Conservation (phyloP, 306 rosid species). For the Glycine latifolia region DNA sequence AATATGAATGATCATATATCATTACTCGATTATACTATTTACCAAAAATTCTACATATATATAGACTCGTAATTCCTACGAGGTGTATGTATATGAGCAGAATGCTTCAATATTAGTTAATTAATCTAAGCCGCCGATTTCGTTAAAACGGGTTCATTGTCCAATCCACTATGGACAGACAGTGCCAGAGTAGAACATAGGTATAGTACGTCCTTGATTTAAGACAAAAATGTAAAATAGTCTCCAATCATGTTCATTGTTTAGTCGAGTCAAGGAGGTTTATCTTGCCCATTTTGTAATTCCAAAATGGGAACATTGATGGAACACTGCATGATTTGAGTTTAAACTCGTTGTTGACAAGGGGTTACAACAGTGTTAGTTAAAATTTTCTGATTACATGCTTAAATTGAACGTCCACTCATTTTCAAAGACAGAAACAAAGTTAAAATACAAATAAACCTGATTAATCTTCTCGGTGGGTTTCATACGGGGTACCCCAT, state of each 20-base stretch:
- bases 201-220: slow-evolving; percentile 31
- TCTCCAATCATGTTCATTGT: slow-evolving; percentile 60
- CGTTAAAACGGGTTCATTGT: slow-evolving; percentile 26
- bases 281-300: slow-evolving; percentile 56
- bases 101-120: slow-evolving; percentile 5
- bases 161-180: slow-evolving; percentile 47
- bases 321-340: slow-evolving; percentile 55
- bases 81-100: slow-evolving; percentile 16
- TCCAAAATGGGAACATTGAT: slow-evolving; percentile 63
- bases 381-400: slow-evolving; percentile 55
- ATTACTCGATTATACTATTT: neutral
- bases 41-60: neutral
- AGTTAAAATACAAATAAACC: slow-evolving; percentile 9
- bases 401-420: slow-evolving; percentile 43
- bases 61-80: slow-evolving; percentile 31
- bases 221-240: slow-evolving; percentile 34
- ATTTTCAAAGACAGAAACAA: slow-evolving; percentile 32
- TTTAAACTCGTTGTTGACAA: slow-evolving; percentile 48
- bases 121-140: slow-evolving; percentile 41
- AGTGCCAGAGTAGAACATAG: slow-evolving; percentile 24
- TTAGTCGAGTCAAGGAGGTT: slow-evolving; percentile 74
- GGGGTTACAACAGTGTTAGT: slow-evolving; percentile 45
- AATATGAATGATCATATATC: too few species aligned
- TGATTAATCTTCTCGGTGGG: slow-evolving; percentile 22
- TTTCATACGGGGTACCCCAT: slow-evolving; percentile 28